Percentiles rank a stretch among this genome's conserved stretches.
phyloP scores from a whole-genome alignment of 192 early-diverging fungal species.

The Lunasporangiospora selenospora region DNA sequence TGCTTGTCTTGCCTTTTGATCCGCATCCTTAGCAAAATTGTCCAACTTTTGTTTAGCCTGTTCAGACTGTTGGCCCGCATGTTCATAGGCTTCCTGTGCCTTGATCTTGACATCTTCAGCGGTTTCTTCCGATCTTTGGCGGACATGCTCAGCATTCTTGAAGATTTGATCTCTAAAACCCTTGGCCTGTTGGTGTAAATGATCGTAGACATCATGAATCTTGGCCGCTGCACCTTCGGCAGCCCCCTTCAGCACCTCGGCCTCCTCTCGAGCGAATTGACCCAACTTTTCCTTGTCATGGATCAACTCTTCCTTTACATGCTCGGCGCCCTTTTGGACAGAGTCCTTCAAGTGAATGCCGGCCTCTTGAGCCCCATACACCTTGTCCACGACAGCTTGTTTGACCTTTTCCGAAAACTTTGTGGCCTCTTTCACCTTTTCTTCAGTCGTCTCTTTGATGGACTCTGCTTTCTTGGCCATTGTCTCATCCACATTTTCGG shows the following conservation, averaged over 20 bases:
- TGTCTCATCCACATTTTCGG: slow-evolving; percentile 8
- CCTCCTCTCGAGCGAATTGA: slow-evolving; percentile 4
- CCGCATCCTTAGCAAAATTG: too few species aligned
- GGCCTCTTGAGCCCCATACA: slow-evolving; percentile 19
- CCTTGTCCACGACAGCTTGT: slow-evolving; percentile 27
- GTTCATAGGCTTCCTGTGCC: too few species aligned
- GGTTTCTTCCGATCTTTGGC: too few species aligned
- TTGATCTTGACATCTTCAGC: too few species aligned
- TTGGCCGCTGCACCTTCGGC: too few species aligned
- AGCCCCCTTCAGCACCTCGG: neutral
- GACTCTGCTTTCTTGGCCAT: slow-evolving; percentile 23
- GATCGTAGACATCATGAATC: too few species aligned
- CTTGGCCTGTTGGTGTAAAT: too few species aligned
- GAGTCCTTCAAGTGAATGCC: slow-evolving; percentile 8
- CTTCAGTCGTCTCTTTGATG: slow-evolving; percentile 14
- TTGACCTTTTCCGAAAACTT: slow-evolving; percentile 30
- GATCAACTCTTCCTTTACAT: slow-evolving; percentile 11
- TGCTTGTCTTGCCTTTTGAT: too few species aligned
- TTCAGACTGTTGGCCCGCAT: too few species aligned
- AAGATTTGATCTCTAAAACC: too few species aligned
- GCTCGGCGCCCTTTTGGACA: neutral
- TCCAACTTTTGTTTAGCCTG: too few species aligned
- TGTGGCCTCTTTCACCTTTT: slow-evolving; percentile 15
- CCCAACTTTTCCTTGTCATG: slow-evolving; percentile 19
- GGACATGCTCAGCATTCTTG: too few species aligned